phyloP scores from a whole-genome alignment of 2,329 filamentous ascomycete species.

The Botryotinia convoluta region DNA sequence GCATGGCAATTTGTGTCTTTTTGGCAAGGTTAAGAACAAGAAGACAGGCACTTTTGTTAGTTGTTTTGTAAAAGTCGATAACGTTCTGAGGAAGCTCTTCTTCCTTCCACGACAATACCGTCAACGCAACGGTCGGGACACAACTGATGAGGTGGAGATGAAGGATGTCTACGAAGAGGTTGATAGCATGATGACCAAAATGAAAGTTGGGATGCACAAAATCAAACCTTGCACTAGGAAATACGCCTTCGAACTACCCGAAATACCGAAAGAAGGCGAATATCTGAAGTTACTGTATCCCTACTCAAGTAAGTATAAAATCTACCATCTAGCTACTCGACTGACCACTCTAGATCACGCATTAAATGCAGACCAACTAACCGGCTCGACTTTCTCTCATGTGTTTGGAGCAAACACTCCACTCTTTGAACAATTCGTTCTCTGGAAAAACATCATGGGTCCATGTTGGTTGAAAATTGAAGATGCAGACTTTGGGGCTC shows the following conservation, averaged over 20 bases:
- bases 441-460: constrained; percentile 99
- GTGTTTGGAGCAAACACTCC: constrained; percentile 92
- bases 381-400: constrained; percentile 87
- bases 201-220: constrained; percentile 86
- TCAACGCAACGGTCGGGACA: constrained; percentile 63
- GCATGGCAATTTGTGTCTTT: constrained; percentile 86
- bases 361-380: constrained; percentile 62
- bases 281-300: constrained; percentile 97
- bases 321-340: constrained; percentile 2
- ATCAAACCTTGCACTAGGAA: constrained; percentile 87
- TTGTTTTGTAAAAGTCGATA: constrained; percentile 94
- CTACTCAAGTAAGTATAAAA: constrained; percentile 64
- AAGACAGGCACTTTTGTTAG: constrained; percentile 76
- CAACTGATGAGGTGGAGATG: constrained; percentile 78
- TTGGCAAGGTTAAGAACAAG: constrained; percentile 94
- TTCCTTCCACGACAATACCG: constrained; percentile 77
- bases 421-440: constrained; percentile 94
- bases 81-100: constrained; percentile 86
- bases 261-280: constrained; percentile 81
- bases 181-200: constrained; percentile 79
- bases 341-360: constrained; percentile 52
- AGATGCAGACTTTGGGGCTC: constrained; percentile 74
- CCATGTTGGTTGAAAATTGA: constrained; percentile 95
- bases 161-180: constrained; percentile 88
- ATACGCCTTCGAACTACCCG: constrained; percentile 90